Percentiles rank a stretch among this genome's conserved stretches.
Conservation (phyloP, 192 early-diverging fungal species). For the Glomus cerebriforme region DNA sequence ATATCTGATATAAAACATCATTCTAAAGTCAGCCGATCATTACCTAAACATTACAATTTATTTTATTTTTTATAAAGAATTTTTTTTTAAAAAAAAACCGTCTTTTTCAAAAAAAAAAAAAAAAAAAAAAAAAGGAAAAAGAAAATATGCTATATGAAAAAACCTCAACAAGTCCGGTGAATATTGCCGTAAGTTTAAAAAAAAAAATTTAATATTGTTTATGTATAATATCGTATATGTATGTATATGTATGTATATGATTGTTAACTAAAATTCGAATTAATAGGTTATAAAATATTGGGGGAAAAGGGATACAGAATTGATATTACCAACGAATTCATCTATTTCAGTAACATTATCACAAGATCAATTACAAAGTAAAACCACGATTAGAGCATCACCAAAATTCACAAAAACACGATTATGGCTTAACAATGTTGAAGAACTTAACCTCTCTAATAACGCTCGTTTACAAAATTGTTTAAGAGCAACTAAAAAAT, state of each 20-base stretch:
- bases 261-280: too few species aligned
- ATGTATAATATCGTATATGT: neutral
- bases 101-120: neutral
- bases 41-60: too few species aligned
- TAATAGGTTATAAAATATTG: conserved; percentile 88
- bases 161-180: conserved; percentile 97
- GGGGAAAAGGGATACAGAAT: conserved; percentile 91
- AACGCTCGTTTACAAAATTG: conserved; percentile 86
- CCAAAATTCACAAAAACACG: conserved; percentile 67
- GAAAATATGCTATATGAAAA: conserved; percentile 32
- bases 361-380: conserved; percentile 94
- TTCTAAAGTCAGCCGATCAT: too few species aligned
- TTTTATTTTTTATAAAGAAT: neutral
- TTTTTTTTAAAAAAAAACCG: too few species aligned
- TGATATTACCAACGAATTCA: conserved; percentile 97
- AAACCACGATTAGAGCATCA: conserved; percentile 82
- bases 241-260: too few species aligned
- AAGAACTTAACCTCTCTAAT: conserved; percentile 74
- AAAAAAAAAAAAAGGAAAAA: too few species aligned
- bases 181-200: conserved; percentile 86
- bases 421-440: conserved; percentile 95
- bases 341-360: conserved; percentile 96
- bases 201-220: neutral
- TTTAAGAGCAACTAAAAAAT: conserved; percentile 71
- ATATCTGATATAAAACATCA: too few species aligned